Percentiles rank a stretch among this genome's conserved stretches.
Conservation (phyloP, 163 green algal genomes). For the Scenedesmus sp. region DNA sequence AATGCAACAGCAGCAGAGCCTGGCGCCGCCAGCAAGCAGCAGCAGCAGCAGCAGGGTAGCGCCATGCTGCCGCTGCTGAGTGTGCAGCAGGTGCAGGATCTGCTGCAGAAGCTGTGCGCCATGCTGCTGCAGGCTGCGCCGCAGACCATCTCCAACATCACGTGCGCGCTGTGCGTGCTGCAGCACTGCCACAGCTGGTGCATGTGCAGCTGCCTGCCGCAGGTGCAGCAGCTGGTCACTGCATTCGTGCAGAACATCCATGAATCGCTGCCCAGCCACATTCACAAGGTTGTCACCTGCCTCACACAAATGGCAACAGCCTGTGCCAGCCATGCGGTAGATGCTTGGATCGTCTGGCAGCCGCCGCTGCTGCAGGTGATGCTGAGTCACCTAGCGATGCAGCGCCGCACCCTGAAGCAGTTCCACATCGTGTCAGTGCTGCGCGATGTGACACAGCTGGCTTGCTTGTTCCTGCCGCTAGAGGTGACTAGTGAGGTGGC, state of each 20-base stretch:
- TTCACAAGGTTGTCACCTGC: slow-evolving; percentile 43
- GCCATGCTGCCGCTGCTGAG: slow-evolving; percentile 25
- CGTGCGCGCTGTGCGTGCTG: slow-evolving; percentile 48
- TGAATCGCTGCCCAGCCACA: slow-evolving; percentile 43
- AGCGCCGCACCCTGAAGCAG: slow-evolving; percentile 31
- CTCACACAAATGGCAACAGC: slow-evolving; percentile 15
- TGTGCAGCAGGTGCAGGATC: slow-evolving; percentile 29
- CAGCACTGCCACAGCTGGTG: slow-evolving; percentile 51
- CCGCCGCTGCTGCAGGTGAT: slow-evolving; percentile 30
- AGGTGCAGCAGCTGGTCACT: slow-evolving; percentile 20
- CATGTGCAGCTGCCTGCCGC: slow-evolving; percentile 40
- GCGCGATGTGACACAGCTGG: slow-evolving; percentile 32
- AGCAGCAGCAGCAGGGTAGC: neutral
- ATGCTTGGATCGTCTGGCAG: slow-evolving; percentile 42
- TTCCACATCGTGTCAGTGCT: slow-evolving; percentile 36
- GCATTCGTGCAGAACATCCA: neutral
- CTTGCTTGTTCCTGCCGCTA: slow-evolving; percentile 26
- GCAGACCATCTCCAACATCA: slow-evolving; percentile 50
- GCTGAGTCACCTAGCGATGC: slow-evolving; percentile 12
- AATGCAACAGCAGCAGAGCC: neutral
- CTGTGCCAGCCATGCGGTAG: slow-evolving; percentile 14
- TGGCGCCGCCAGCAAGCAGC: neutral
- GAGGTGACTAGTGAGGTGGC: slow-evolving; percentile 5
- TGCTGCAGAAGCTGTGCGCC: slow-evolving; percentile 37
- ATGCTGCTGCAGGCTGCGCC: slow-evolving; percentile 2